phyloP scores from a whole-genome alignment of 208 protist genomes.

The Trypanosoma grayi region DNA sequence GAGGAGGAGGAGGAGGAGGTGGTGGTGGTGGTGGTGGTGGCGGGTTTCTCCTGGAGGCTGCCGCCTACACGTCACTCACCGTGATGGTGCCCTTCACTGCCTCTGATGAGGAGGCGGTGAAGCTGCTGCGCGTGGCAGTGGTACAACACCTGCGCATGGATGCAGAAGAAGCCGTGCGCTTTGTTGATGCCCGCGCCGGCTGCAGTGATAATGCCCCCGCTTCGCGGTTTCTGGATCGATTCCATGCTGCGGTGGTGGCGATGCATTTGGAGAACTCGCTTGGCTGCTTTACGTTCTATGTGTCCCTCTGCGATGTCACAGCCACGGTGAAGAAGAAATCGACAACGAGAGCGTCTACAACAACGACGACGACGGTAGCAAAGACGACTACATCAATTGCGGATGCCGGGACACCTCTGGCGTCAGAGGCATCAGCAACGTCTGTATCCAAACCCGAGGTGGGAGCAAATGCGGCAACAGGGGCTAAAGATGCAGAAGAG shows the following conservation, averaged over 20 bases:
- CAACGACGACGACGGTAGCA: not conserved
- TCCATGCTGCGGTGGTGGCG: conserved; percentile 21
- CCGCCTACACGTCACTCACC: conserved; percentile 27
- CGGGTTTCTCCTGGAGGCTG: conserved; percentile 21
- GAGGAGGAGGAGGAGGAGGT: too few species aligned
- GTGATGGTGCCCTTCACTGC: conserved; percentile 48
- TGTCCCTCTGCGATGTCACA: conserved; percentile 21
- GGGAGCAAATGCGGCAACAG: not conserved
- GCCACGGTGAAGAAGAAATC: not conserved
- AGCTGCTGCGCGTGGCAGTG: conserved; percentile 4
- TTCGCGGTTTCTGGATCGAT: conserved; percentile 2
- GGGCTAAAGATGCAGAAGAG: not conserved
- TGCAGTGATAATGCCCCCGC: not conserved
- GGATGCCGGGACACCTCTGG: too few species aligned
- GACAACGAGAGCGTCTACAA: too few species aligned
- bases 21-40: not conserved
- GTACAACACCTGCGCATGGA: not conserved
- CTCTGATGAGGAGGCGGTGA: conserved; percentile 34
- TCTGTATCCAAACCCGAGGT: not conserved
- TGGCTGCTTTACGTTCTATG: conserved; percentile 42
- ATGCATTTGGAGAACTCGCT: conserved; percentile 61
- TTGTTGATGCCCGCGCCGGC: not conserved
- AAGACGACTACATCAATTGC: too few species aligned
- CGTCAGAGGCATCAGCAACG: too few species aligned
- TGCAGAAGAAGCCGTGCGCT: not conserved